Percentiles rank a stretch among this genome's conserved stretches.
Evolutionary conservation across 2,329 filamentous ascomycete species (phyloP).

Genomic region (Fusarium pseudocircinatum): DNA sequence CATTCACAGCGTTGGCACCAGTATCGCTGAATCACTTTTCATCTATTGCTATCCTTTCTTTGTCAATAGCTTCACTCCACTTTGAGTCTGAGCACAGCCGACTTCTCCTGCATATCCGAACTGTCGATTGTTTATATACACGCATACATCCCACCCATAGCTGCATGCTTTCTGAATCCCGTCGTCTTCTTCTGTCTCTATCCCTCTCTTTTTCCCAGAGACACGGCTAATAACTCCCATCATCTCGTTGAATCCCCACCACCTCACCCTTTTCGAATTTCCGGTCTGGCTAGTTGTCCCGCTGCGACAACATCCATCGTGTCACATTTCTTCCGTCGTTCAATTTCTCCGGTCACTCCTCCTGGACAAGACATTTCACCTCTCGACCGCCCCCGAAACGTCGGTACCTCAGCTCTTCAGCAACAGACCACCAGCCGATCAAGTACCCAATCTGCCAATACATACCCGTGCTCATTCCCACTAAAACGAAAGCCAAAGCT

Average conservation of each 20-base stretch:
- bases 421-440: neutral
- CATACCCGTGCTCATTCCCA: slow-evolving; percentile 14
- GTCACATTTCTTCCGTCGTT: slow-evolving; percentile 16
- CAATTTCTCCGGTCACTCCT: slow-evolving; percentile 21
- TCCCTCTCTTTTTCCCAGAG: neutral
- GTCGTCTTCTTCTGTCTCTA: neutral
- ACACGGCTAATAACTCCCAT: neutral
- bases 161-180: neutral
- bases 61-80: slow-evolving; percentile 26
- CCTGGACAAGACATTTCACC: slow-evolving; percentile 1
- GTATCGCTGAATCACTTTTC: neutral
- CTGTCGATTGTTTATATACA: slow-evolving; percentile 15
- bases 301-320: slow-evolving; percentile 20
- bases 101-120: slow-evolving; percentile 22
- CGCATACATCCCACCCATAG: slow-evolving; percentile 6
- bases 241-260: slow-evolving; percentile 26
- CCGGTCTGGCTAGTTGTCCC: neutral
- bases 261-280: slow-evolving; percentile 13
- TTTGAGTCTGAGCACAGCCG: slow-evolving; percentile 11
- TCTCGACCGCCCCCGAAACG: neutral
- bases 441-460: neutral
- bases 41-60: neutral
- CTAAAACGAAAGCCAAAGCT: slow-evolving; percentile 23
- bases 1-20: neutral
- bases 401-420: neutral